Evolutionary conservation across 2,329 filamentous ascomycete genomes (phyloP), one percentile per base, ranked within the genome.

Genomic region (Simplicillium aogashimaense): DNA sequence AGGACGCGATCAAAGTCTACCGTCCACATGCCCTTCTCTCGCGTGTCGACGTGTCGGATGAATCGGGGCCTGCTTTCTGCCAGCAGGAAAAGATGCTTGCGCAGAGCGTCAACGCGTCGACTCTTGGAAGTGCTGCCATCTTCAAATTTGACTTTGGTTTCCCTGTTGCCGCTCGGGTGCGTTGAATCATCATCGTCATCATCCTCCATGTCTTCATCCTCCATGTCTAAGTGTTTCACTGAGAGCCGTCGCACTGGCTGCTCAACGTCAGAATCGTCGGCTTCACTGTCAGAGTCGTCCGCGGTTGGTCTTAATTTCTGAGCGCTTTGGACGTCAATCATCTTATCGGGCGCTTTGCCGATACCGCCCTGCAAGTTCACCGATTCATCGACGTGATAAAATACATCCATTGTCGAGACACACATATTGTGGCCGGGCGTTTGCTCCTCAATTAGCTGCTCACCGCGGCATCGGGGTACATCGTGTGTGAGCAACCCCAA

Each of bases 1-100:
- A 86, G 71, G 4, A 97, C 69, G 8, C 74, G 70, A n/a, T 76
- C 70, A 55, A 92, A 94, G 53, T 95, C 81, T 5, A 97, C 77
- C 0, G 79, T 82, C 86, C 88, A 98, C 53, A 85, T 79, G 28
- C 82, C 80, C 17, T 75, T 72, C 28, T 76, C 78, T 29, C 69
- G 64, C 33, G 64, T 69, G 17, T 82, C 79, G 48, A 78, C 78
- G 54, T 83, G 81, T 15, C 76, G 74, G 38, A 86, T 67, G 49
- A 92, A 89, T 1, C 70, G 65, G 59, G 77, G 69, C 45, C 76
- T 72, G 61, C 85, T 81, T 51, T 86, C 79, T 12, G 79, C 70
- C 7, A 94, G 70, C 2, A 89, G 61, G 3, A 80, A 63, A n/a
- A 90, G 72, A 56, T 92, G 86, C 44, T 81, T 77, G 40, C 83